phyloP scores from a whole-genome alignment of 2,329 filamentous ascomycete species.

The Claviceps sp. region DNA sequence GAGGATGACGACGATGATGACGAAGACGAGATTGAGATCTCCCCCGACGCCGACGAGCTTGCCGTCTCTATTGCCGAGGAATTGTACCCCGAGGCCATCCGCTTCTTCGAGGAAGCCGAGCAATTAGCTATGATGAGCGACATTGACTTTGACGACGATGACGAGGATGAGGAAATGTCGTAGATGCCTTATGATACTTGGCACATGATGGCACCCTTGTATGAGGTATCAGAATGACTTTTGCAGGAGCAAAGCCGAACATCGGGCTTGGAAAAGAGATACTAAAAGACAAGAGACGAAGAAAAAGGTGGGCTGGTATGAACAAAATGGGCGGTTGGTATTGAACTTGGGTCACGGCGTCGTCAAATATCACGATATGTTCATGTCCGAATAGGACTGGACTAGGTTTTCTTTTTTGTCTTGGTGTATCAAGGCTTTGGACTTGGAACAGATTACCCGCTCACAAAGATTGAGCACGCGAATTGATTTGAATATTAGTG shows the following conservation, averaged over 20 bases:
- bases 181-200: not conserved
- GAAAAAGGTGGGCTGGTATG: not conserved
- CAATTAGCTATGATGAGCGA: slow-evolving; percentile 56
- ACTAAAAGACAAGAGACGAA: not conserved
- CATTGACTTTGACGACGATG: slow-evolving; percentile 48
- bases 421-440: slow-evolving; percentile 1
- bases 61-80: slow-evolving; percentile 75
- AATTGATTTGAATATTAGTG: not conserved
- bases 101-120: slow-evolving; percentile 64
- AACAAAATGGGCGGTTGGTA: not conserved
- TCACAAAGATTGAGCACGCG: slow-evolving; percentile 4
- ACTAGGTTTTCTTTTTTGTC: slow-evolving; percentile 9
- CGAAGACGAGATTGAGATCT: slow-evolving; percentile 62
- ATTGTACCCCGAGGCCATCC: slow-evolving; percentile 75
- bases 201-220: too few relatives aligned
- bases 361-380: not conserved
- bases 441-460: slow-evolving; percentile 4
- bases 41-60: slow-evolving; percentile 74
- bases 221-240: too few relatives aligned
- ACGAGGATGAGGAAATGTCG: slow-evolving; percentile 31
- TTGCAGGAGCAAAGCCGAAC: too few relatives aligned
- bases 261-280: too few relatives aligned
- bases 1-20: slow-evolving; percentile 45
- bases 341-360: not conserved
- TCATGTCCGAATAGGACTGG: not conserved